phyloP scores from a whole-genome alignment of 1,139 yeast species.

The Suhomyces coccinellae region DNA sequence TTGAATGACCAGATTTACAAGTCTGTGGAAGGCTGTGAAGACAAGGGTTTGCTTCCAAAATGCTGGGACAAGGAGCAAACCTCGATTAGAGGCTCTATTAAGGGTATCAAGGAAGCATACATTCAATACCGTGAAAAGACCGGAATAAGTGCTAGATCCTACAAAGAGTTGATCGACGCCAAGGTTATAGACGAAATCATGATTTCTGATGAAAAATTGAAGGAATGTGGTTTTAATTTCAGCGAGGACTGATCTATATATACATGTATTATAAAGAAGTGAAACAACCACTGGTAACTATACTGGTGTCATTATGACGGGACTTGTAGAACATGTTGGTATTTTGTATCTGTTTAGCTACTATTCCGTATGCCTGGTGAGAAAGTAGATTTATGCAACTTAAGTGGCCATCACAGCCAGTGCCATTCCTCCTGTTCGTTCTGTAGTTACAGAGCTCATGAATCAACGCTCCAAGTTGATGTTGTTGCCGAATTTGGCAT shows the following conservation, averaged over 20 bases:
- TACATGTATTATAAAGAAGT: conserved; percentile 1
- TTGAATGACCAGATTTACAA: conserved; percentile 39
- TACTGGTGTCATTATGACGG: background rate
- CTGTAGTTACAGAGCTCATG: background rate
- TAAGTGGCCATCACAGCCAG: too few species aligned
- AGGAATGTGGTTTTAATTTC: conserved; percentile 19
- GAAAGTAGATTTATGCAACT: too few species aligned
- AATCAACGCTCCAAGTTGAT: conserved; percentile 72
- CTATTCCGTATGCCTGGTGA: too few species aligned
- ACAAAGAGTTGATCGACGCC: conserved; percentile 32
- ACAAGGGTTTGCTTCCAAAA: conserved; percentile 35
- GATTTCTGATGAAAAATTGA: conserved; percentile 21
- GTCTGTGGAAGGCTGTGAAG: conserved; percentile 20
- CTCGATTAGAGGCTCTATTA: conserved; percentile 32
- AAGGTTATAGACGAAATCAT: conserved; percentile 21
- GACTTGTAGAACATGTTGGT: background rate
- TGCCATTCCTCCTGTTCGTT: background rate
- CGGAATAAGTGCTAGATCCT: conserved; percentile 29
- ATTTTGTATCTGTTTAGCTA: too few species aligned
- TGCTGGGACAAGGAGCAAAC: conserved; percentile 40
- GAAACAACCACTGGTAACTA: background rate
- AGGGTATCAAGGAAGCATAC: conserved; percentile 38
- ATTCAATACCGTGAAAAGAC: conserved; percentile 30
- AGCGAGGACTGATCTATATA: conserved; percentile 2
- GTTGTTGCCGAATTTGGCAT: conserved; percentile 86